Evolutionary conservation across 1,284 basidiomycete genomes (phyloP).

Genomic region (Bondarzewia mesenterica): DNA sequence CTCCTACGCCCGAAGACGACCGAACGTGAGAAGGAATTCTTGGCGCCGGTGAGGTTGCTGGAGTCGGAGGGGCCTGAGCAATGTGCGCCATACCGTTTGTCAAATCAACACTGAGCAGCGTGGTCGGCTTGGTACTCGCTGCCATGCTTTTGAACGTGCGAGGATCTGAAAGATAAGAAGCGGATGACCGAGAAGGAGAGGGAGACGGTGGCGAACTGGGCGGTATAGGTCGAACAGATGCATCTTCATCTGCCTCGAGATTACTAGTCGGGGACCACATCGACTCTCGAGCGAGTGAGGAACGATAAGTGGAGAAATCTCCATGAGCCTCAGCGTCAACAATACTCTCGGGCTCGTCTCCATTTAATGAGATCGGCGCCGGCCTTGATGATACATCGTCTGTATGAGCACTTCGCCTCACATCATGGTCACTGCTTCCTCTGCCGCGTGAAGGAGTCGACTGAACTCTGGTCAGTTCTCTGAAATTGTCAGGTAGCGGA

Average conservation of each 20-base stretch:
- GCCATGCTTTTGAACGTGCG: constrained; percentile 74
- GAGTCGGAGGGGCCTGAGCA: constrained; percentile 71
- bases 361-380: constrained; percentile 51
- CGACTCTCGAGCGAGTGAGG: constrained; percentile 56
- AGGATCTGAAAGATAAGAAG: constrained; percentile 73
- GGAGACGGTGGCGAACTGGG: constrained; percentile 81
- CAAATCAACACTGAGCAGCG: constrained; percentile 81
- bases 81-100: constrained; percentile 83
- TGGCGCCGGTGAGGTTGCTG: constrained; percentile 34
- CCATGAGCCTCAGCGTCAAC: constrained; percentile 29
- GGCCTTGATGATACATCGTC: constrained; percentile 8
- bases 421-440: constrained; percentile 9
- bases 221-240: constrained; percentile 78
- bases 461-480: constrained; percentile 12
- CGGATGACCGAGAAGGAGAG: constrained; percentile 71
- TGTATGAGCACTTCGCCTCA: constrained; percentile 9
- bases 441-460: constrained; percentile 15
- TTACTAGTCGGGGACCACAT: constrained; percentile 68
- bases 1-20: neutral
- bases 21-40: constrained; percentile 40
- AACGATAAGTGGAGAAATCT: constrained; percentile 34
- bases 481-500: constrained; percentile 8
- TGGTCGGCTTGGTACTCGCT: constrained; percentile 93
- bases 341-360: constrained; percentile 36
- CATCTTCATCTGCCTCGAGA: constrained; percentile 82